Base-by-base conservation (phyloP, 2,329 filamentous ascomycete species). In the Mycosphaerella arachidis region DNA sequence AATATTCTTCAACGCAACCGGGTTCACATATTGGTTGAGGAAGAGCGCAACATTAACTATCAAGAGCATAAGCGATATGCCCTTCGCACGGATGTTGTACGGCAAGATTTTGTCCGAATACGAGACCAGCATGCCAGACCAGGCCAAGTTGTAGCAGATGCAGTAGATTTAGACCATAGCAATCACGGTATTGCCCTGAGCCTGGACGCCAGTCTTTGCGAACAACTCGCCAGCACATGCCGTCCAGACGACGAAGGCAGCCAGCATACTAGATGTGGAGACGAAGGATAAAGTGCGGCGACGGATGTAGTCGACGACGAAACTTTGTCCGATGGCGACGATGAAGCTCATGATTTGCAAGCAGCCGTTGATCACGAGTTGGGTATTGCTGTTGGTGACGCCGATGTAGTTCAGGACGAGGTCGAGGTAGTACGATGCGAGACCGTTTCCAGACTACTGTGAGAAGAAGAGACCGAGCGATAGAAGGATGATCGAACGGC, bases 301-400 rank as follows among this genome's bases (percentile, higher is more conserved):
- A 16, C 73, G 73, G 31, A 75, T 56, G 20, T 65, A 62, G 51
- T 76, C 74, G 40, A 74, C 72, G 51, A 74, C 67, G 60, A 75
- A 71, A 56, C 68, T 71, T 40, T 67, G 63, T 53, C 70, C 66
- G 60, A 84, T 78, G 10, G 85, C 84, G 6, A 83, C 79, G 48
- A 87, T 78, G 6, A 81, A 81, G 57, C 84, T 84, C 64, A 85
- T 84, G 65, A 86, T 86, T 70, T 86, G 86, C 66, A 87, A 80
- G 56, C 71, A 67, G 48, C 75, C 75, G 58, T 79, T 79, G 66
- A 79, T 77, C 35, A 75, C 63, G 2, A 76, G 70, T 64, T 78
- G 75, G 13, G 70, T 73, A 58, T 70, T 68, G 46, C 66, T 60
- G 56, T 71, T 66, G 31, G 67, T 74, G 61, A 76, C 71, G 40